Percentiles rank a stretch among this genome's conserved stretches.
Evolutionary conservation across 805 yeast species (phyloP).

Genomic region (Candida golubevii): DNA sequence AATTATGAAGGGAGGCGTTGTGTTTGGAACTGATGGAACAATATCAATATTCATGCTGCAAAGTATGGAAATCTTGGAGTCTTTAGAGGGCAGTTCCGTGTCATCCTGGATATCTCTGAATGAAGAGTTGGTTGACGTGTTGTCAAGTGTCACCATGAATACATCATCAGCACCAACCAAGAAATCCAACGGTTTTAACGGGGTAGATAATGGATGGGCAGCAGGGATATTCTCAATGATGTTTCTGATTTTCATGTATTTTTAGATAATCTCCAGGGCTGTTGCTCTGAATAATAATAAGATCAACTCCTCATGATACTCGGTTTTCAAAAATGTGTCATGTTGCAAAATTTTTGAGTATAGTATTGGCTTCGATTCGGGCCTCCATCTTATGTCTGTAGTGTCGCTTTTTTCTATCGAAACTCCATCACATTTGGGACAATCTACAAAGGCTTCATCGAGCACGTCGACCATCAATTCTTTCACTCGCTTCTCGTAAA

Average conservation of each 20-base stretch:
- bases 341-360: conserved; percentile 14
- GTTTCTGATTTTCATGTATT: conserved; percentile 12
- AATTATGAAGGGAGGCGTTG: conserved; percentile 68
- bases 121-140: conserved; percentile 20
- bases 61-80: conserved; percentile 43
- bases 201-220: conserved; percentile 10
- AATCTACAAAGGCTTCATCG: not conserved
- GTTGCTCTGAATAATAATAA: conserved; percentile 4
- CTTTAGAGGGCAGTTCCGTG: conserved; percentile 44
- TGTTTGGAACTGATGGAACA: conserved; percentile 57
- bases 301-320: conserved; percentile 12
- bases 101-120: conserved; percentile 43
- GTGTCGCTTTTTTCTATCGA: not conserved
- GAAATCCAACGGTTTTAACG: conserved; percentile 18
- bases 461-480: not conserved
- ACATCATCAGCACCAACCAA: conserved; percentile 22
- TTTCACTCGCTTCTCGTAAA: conserved; percentile 1
- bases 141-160: conserved; percentile 24
- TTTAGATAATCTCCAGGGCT: conserved; percentile 4
- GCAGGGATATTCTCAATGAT: conserved; percentile 9
- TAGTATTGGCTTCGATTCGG: conserved; percentile 10
- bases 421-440: not conserved
- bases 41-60: conserved; percentile 60
- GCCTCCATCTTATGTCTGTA: not conserved
- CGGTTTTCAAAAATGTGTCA: conserved; percentile 15